Evolutionary conservation across 2,329 filamentous ascomycete genomes (phyloP).

Genomic region (Ploettnerulaceae sp.): DNA sequence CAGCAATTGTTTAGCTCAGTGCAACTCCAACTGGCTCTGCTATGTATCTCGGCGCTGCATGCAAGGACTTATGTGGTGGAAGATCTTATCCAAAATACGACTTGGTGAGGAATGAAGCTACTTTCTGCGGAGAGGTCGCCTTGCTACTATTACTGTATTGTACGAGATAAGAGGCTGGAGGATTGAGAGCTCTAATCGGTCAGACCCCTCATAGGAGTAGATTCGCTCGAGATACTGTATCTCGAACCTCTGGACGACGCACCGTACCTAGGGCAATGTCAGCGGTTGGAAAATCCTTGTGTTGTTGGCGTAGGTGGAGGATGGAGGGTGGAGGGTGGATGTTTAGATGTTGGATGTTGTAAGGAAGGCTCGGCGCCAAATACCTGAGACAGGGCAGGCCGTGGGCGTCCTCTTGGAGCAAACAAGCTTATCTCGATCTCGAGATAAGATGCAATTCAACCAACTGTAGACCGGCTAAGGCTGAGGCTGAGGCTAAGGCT

Average conservation of each 20-base stretch:
- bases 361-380: no score
- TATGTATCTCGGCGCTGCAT: slow-evolving; percentile 15
- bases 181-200: not conserved
- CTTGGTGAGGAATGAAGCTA: slow-evolving; percentile 7
- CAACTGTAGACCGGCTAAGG: no score
- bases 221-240: no score
- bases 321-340: not conserved
- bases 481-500: not conserved
- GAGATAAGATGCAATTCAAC: not conserved
- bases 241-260: not conserved
- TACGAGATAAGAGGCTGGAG: slow-evolving; percentile 10
- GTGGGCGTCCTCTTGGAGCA: no score
- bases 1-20: not conserved
- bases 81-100: slow-evolving; percentile 5
- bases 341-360: no score
- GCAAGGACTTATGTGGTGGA: slow-evolving; percentile 8
- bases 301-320: not conserved
- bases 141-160: no score
- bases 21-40: slow-evolving; percentile 6
- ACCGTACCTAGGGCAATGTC: not conserved
- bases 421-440: not conserved
- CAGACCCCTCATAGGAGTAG: not conserved
- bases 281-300: not conserved
- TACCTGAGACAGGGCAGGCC: no score
- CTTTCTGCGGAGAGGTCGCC: not conserved